Conservation (phyloP, 371 early-diverging fungal genomes). For the Syncephalastrum sp. region DNA sequence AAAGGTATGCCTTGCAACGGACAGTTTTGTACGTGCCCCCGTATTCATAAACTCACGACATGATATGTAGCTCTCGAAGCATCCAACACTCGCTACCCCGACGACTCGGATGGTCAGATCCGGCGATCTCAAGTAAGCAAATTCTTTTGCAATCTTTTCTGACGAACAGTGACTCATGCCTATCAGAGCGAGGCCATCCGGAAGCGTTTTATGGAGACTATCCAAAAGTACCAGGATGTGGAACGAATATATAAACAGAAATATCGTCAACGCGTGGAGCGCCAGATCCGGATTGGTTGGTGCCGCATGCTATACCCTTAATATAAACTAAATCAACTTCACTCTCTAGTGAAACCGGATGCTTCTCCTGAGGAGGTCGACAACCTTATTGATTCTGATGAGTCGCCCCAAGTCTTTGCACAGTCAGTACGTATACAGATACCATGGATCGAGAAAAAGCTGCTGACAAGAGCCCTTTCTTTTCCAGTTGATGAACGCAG, state of each 20-base stretch:
- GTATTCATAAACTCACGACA: not conserved
- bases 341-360: slow-evolving; percentile 65
- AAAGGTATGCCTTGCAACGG: slow-evolving; percentile 20
- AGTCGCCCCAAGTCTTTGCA: slow-evolving; percentile 74
- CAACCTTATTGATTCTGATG: slow-evolving; percentile 64
- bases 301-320: not conserved
- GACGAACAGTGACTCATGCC: not conserved
- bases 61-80: slow-evolving; percentile 23
- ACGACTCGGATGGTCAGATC: slow-evolving; percentile 31
- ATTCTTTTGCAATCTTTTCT: not conserved
- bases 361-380: slow-evolving; percentile 77
- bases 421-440: slow-evolving; percentile 54
- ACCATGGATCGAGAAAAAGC: not conserved
- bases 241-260: slow-evolving; percentile 79
- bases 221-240: slow-evolving; percentile 78
- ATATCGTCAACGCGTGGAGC: slow-evolving; percentile 80
- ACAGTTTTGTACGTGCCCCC: not conserved
- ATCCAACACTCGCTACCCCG: slow-evolving; percentile 19
- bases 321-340: no score
- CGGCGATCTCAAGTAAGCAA: slow-evolving; percentile 30
- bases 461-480: not conserved
- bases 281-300: slow-evolving; percentile 83
- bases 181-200: slow-evolving; percentile 60
- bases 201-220: slow-evolving; percentile 80
- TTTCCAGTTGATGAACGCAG: slow-evolving; percentile 60